Conservation (phyloP, 1,139 yeast species). For the Nakaseomyces uthaithaninus region DNA sequence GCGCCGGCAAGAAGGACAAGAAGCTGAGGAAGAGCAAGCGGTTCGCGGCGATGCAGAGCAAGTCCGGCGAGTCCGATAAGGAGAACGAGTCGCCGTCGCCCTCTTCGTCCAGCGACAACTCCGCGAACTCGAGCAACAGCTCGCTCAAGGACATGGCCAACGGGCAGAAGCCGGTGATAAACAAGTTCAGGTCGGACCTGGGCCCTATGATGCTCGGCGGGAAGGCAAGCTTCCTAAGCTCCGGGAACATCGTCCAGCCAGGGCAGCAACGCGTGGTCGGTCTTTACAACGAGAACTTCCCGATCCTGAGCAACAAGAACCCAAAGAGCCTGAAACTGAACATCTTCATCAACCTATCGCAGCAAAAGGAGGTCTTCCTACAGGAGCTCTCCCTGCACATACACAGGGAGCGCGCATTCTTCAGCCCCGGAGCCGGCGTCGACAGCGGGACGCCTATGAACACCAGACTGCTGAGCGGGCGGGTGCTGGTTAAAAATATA, state of each 20-base stretch:
- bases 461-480: slow-evolving; percentile 19
- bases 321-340: slow-evolving; percentile 27
- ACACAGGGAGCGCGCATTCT: slow-evolving; percentile 11
- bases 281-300: slow-evolving; percentile 26
- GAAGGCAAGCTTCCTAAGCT: not conserved
- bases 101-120: not conserved
- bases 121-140: not conserved
- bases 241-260: not conserved
- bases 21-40: slow-evolving; percentile 17
- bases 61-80: not conserved
- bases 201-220: not conserved
- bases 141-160: slow-evolving; percentile 1
- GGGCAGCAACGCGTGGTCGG: slow-evolving; percentile 18
- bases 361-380: slow-evolving; percentile 22
- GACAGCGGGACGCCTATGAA: slow-evolving; percentile 4
- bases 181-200: slow-evolving; percentile 1
- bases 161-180: not conserved
- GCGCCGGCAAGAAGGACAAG: not conserved
- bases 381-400: slow-evolving; percentile 28
- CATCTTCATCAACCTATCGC: slow-evolving; percentile 26
- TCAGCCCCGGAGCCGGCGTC: slow-evolving; percentile 4
- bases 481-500: slow-evolving; percentile 28
- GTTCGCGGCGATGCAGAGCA: slow-evolving; percentile 9
- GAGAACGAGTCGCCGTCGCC: slow-evolving; percentile 1
- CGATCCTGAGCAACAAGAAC: slow-evolving; percentile 27